Base-by-base conservation (phyloP, 768 basidiomycete species). In the Tylopilus felleus region DNA sequence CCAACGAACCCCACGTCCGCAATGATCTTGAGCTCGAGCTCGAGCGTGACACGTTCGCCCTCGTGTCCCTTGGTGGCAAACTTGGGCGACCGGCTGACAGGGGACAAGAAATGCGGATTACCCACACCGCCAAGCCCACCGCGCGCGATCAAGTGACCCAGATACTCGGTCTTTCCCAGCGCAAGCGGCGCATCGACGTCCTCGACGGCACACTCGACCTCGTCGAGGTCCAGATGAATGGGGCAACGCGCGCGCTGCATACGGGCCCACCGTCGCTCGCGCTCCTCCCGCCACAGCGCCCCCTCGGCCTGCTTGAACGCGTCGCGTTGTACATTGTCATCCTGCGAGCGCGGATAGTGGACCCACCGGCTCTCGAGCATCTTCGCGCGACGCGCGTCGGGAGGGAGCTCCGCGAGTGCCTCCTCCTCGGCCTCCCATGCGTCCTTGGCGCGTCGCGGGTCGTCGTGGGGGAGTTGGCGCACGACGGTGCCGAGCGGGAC, bases 1-100 rank as follows among this genome's bases (percentile, higher is more conserved):
- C 97, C 97, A 2, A 99, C 94, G 19, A 99, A 75, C 0, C 93
- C 97, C n/a, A 98, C 78, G 68, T 99, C 96, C 3, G 96, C 93
- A 4, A 95, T 77, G 7, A 96, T 79, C 70, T 98, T 98, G 56
- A 99, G 86, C 69, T 97, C 96, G 14, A 99, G 77, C 19, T 85
- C 80, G n/a, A 98, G 79, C 1, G 88, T 86, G 57, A 95, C 72
- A 5, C 83, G 78, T 61, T 93, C 89, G 17, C 70, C 93, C 5
- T 81, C 80, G 8, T 80, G 77, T 0, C 91, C 93, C 17, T 84
- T 80, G 17, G 90, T 86, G 0, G 91, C 95, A 57, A 90, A 90
- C 69, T 93, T 92, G 4, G 95, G 93, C 1, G 90, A 85, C 2
- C 91, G 85, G 53, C 83, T 87, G 27, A 78, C 71, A 3, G 81